Conservation (phyloP, 2,329 filamentous ascomycete genomes). For the Capronia epimyces region DNA sequence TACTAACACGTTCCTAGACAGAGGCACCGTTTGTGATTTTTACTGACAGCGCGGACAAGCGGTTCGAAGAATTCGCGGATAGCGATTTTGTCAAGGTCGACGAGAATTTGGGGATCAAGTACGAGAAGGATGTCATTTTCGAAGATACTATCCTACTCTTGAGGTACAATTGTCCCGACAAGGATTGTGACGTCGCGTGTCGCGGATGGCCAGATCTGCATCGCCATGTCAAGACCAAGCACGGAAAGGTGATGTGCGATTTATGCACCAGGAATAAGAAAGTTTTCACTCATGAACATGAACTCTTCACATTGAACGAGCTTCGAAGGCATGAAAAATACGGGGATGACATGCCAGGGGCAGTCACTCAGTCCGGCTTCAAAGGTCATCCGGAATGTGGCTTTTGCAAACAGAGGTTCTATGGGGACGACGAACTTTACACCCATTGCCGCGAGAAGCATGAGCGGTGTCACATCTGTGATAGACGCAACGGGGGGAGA, state of each 20-base stretch:
- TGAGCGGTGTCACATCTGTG: slow-evolving; percentile 91
- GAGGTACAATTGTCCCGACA: slow-evolving; percentile 90
- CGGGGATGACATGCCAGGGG: slow-evolving; percentile 85
- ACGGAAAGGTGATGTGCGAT: slow-evolving; percentile 71
- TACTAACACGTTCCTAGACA: slow-evolving; percentile 31
- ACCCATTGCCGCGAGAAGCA: slow-evolving; percentile 90
- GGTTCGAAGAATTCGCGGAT: slow-evolving; percentile 74
- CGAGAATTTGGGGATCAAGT: slow-evolving; percentile 83
- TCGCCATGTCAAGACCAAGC: slow-evolving; percentile 71
- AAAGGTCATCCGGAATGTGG: slow-evolving; percentile 90
- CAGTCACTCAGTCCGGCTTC: slow-evolving; percentile 89
- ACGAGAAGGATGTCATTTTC: slow-evolving; percentile 80
- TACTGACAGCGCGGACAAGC: slow-evolving; percentile 75
- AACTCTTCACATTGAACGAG: slow-evolving; percentile 76
- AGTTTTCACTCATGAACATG: slow-evolving; percentile 96
- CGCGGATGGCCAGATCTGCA: slow-evolving; percentile 73
- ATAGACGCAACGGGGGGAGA: slow-evolving; percentile 57
- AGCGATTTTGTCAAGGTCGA: slow-evolving; percentile 72
- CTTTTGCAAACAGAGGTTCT: slow-evolving; percentile 88
- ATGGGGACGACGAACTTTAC: slow-evolving; percentile 92
- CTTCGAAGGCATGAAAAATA: slow-evolving; percentile 81
- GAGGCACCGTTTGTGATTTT: slow-evolving; percentile 71
- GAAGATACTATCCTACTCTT: slow-evolving; percentile 84
- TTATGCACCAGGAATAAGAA: slow-evolving; percentile 92
- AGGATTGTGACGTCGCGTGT: slow-evolving; percentile 77